Evolutionary conservation across 768 basidiomycete species (phyloP).

Genomic region (Phaeotremella fagi): DNA sequence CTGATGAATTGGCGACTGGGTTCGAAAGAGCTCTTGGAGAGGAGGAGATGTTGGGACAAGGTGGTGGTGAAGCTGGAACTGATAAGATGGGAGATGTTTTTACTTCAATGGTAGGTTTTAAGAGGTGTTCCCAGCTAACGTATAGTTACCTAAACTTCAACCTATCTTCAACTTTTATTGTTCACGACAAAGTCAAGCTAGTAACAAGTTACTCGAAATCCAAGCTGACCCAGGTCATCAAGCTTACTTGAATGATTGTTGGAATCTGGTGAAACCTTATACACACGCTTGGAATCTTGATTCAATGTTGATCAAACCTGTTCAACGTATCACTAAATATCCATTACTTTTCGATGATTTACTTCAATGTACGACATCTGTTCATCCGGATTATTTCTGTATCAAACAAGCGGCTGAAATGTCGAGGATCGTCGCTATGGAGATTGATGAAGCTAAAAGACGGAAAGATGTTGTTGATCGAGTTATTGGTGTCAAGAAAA

Average conservation of each 20-base stretch:
- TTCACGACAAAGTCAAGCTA: constrained; percentile 43
- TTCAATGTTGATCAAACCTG: constrained; percentile 50
- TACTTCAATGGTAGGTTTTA: constrained; percentile 30
- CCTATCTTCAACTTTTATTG: constrained; percentile 46
- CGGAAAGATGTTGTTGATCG: constrained; percentile 62
- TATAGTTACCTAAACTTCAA: constrained; percentile 41
- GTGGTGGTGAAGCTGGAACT: constrained; percentile 21
- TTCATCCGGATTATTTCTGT: constrained; percentile 48
- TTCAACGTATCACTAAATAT: constrained; percentile 49
- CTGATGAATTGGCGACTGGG: constrained; percentile 42
- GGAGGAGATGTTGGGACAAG: constrained; percentile 26
- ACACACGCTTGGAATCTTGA: constrained; percentile 50
- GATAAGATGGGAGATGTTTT: constrained; percentile 46
- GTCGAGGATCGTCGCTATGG: constrained; percentile 52
- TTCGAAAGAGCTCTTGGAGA: constrained; percentile 42
- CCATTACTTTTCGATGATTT: constrained; percentile 47
- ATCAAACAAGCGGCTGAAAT: constrained; percentile 51
- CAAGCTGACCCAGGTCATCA: constrained; percentile 32
- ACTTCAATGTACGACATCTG: constrained; percentile 42
- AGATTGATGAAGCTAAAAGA: constrained; percentile 64
- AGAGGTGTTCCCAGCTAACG: not conserved
- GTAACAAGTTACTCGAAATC: constrained; percentile 41
- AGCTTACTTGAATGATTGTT: constrained; percentile 44
- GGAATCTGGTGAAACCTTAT: constrained; percentile 43
- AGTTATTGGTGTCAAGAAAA: constrained; percentile 22